Evolutionary conservation across 2,329 filamentous ascomycete species (phyloP).

Genomic region (Fusarium sp.): DNA sequence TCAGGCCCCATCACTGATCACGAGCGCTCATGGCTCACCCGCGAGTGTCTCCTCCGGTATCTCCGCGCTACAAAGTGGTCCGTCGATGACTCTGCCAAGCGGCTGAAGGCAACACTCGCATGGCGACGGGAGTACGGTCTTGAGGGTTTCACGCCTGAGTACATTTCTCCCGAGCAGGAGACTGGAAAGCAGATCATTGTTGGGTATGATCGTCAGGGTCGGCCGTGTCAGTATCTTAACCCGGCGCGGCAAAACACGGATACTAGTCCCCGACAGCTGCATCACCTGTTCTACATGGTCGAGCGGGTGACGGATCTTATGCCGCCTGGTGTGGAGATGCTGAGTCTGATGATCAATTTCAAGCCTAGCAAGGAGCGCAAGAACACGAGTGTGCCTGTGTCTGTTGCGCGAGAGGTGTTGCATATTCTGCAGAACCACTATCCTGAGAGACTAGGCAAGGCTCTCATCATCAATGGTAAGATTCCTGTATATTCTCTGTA

Average conservation of each 20-base stretch:
- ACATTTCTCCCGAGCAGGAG: slow-evolving; percentile 94
- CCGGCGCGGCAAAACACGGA: slow-evolving; percentile 95
- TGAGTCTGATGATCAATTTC: slow-evolving; percentile 93
- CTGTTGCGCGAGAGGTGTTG: slow-evolving; percentile 84
- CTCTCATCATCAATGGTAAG: slow-evolving; percentile 86
- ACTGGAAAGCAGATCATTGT: slow-evolving; percentile 94
- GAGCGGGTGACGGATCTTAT: slow-evolving; percentile 91
- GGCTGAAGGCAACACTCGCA: slow-evolving; percentile 82
- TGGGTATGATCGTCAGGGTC: slow-evolving; percentile 85
- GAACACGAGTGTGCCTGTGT: slow-evolving; percentile 78
- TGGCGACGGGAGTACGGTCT: slow-evolving; percentile 95
- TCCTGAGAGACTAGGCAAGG: slow-evolving; percentile 88
- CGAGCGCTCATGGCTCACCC: slow-evolving; percentile 91
- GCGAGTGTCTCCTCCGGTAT: slow-evolving; percentile 92
- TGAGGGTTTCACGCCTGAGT: slow-evolving; percentile 81
- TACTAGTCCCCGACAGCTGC: slow-evolving; percentile 84
- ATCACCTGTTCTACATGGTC: slow-evolving; percentile 96
- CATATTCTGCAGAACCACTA: slow-evolving; percentile 96
- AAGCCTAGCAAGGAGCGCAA: slow-evolving; percentile 80
- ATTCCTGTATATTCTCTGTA: not conserved
- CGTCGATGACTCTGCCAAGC: slow-evolving; percentile 78
- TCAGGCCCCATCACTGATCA: slow-evolving; percentile 77
- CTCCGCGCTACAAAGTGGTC: slow-evolving; percentile 95
- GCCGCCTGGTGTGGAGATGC: slow-evolving; percentile 85
- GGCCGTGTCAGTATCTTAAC: slow-evolving; percentile 92